Evolutionary conservation across 2,329 filamentous ascomycete species (phyloP), one percentile per base, ranked within the genome.

Genomic region (Aureobasidium lini): DNA sequence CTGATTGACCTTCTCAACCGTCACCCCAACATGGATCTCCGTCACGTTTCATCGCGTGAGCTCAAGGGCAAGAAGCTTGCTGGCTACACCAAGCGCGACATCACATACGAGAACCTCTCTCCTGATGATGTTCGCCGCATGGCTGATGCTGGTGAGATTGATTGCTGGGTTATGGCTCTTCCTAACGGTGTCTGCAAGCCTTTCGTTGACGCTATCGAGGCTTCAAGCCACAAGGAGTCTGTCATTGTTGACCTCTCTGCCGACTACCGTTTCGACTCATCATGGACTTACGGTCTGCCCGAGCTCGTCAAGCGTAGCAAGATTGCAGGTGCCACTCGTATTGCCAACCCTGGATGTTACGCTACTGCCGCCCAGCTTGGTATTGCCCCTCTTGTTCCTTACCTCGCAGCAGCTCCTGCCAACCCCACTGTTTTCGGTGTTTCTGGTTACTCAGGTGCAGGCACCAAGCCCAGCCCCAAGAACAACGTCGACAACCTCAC

Each of bases 121-220:
- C 84, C 90, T 6, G 93, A 97, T 65, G 93, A 97, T 66, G 86
- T 96, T 11, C 84, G 85, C 63, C 82, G 85, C 60, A 90, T 97
- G 83, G 89, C 94, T 63, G 86, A 88, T 71, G 84, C 87, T 34
- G 88, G 89, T 54, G 84, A 92, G 68, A 86, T 97, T 52, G 93
- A 97, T 77, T 94, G 89, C 76, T 97, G 92, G 92, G 89, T 97
- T 46, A 94, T 97, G 89, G 94, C 94, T 37, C 84, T 97, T 32
- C 94, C 93, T 46, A 99, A 97, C 70, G 89, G 90, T 62, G 90
- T 96, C 52, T 96, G 90, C 83, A 89, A 91, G 76, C 92, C 94
- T 0, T 99, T 88, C 66, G 88, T 97, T 9, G 90, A 97, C 64
- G 93, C 93, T 7, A 84, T 97, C 57, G 84, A 92, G 66, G 82